Conservation (phyloP, 208 protist species). For the Wallacemonas collosoma region DNA sequence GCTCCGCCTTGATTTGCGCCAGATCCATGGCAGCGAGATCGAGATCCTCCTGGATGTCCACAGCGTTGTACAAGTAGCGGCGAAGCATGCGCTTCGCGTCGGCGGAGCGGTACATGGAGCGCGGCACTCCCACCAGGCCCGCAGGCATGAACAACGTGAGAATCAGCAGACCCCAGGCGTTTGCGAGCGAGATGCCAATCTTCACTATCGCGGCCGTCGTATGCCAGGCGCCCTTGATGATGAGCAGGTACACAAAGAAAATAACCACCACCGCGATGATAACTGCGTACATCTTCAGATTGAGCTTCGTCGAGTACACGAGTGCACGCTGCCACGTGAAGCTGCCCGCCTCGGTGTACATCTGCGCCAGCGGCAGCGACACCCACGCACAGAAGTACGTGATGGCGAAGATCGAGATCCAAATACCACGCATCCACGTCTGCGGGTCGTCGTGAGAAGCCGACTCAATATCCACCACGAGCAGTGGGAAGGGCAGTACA, state of each 20-base stretch:
- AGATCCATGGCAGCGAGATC: constrained; percentile 89
- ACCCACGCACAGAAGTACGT: constrained; percentile 90
- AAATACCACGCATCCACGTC: constrained; percentile 78
- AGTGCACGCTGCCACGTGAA: constrained; percentile 70
- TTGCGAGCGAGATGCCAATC: constrained; percentile 83
- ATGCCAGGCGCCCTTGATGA: constrained; percentile 76
- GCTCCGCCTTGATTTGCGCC: constrained; percentile 72
- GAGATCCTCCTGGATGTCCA: constrained; percentile 87
- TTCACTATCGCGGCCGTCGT: constrained; percentile 59
- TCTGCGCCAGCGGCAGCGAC: constrained; percentile 83
- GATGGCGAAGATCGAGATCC: constrained; percentile 84
- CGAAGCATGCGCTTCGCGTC: constrained; percentile 62
- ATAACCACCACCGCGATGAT: constrained; percentile 64
- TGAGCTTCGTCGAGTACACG: constrained; percentile 68
- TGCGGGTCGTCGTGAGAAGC: constrained; percentile 31
- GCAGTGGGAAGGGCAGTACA: constrained; percentile 80
- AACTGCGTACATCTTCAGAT: constrained; percentile 84
- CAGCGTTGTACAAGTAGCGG: constrained; percentile 60
- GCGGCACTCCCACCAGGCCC: constrained; percentile 84
- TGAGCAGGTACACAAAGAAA: constrained; percentile 76
- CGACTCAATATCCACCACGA: constrained; percentile 86
- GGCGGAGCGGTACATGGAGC: constrained; percentile 81
- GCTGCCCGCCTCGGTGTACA: constrained; percentile 84
- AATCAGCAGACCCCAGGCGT: constrained; percentile 90
- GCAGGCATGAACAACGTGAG: constrained; percentile 87